phyloP scores from a whole-genome alignment of 2,329 filamentous ascomycete genomes.

The Zymoseptoria passerinii region DNA sequence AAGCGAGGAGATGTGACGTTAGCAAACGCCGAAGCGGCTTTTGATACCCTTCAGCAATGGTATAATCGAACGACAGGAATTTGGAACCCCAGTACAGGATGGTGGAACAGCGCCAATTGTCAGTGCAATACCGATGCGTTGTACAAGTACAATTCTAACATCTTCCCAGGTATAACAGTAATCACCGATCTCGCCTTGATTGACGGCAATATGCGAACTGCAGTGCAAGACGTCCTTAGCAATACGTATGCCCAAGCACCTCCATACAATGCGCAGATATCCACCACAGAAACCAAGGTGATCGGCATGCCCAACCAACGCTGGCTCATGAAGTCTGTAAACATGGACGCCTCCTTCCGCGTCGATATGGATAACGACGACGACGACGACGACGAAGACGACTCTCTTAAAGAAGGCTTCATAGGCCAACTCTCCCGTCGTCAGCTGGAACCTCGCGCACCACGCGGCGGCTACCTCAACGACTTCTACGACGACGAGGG shows the following conservation, averaged over 20 bases:
- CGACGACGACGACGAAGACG: constrained; percentile 8
- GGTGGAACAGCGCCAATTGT: constrained; percentile 30
- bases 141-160: background rate
- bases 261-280: constrained; percentile 18
- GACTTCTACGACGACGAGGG: constrained; percentile 47
- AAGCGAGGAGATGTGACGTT: constrained; percentile 16
- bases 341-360: background rate
- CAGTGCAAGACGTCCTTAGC: constrained; percentile 9
- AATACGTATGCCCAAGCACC: constrained; percentile 22
- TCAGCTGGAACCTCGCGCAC: background rate
- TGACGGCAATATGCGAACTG: constrained; percentile 15
- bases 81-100: constrained; percentile 25
- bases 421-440: too few species aligned
- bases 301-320: background rate
- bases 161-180: constrained; percentile 18
- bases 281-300: constrained; percentile 4
- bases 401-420: background rate
- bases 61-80: constrained; percentile 27
- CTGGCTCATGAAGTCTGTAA: background rate
- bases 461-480: constrained; percentile 23
- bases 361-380: background rate
- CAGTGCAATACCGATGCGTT: background rate
- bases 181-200: constrained; percentile 23
- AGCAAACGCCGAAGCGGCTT: constrained; percentile 19
- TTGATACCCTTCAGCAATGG: constrained; percentile 22